These are phyloP conservation scores for Spathaspora sp. DNA, from an alignment of 1,139 yeast genomes.

Conservation along the genomic window DNA sequence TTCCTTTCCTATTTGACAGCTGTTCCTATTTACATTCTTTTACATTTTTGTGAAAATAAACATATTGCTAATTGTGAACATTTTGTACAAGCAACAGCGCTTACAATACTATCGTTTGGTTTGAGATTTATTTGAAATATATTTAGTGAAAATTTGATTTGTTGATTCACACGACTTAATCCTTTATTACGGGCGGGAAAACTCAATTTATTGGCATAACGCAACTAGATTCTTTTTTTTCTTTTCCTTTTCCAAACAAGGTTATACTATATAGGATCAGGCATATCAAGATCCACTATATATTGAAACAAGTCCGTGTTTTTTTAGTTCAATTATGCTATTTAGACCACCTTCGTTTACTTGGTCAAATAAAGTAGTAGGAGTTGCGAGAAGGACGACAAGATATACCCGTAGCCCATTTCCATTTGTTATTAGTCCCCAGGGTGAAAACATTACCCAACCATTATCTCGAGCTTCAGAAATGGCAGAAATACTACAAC, in stretches of 20 bases:
- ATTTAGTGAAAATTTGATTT: not conserved
- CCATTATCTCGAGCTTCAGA: conserved; percentile 45
- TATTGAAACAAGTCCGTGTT: not conserved
- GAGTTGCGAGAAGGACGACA: not conserved
- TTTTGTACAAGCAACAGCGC: too few species aligned
- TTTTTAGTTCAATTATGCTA: conserved; percentile 16
- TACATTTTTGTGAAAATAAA: not conserved
- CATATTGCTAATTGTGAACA: not conserved
- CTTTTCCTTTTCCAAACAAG: too few species aligned
- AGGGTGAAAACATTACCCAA: conserved; percentile 38
- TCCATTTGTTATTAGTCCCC: conserved; percentile 23
- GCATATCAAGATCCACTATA: not conserved
- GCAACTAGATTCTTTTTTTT: too few species aligned
- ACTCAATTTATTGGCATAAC: not conserved
- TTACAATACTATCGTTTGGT: too few species aligned
- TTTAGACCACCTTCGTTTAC: conserved; percentile 24
- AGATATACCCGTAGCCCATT: conserved; percentile 3
- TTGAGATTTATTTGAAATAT: not conserved
- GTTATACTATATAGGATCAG: not conserved
- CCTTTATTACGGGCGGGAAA: not conserved
- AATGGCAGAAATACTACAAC: conserved; percentile 33
- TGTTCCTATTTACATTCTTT: not conserved
- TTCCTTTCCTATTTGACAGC: not conserved
- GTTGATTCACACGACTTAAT: not conserved
- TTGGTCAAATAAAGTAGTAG: conserved; percentile 10